Evolutionary conservation across 78 protist genomes (phyloP), one percentile per base, ranked within the genome.

Genomic region (Emiliania huxleyi): DNA sequence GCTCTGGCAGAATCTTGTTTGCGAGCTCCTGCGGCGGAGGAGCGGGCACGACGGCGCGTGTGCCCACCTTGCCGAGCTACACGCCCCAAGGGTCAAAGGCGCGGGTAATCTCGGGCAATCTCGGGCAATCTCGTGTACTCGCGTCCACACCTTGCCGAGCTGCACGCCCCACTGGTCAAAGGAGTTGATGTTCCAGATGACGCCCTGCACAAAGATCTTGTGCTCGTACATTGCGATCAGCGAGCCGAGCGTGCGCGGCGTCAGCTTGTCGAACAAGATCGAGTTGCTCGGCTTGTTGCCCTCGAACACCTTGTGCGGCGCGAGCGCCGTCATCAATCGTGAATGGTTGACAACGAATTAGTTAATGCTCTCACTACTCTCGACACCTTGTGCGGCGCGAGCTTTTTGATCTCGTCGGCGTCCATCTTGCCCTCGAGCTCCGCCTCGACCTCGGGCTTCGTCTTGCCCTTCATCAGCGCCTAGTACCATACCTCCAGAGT

Each of bases 131-230:
- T n/a, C n/a, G n/a, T n/a, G n/a, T n/a, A n/a, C n/a, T n/a, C n/a
- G n/a, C n/a, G n/a, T n/a, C n/a, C n/a, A n/a, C n/a, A n/a, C n/a
- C 97, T 98, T 98, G 94, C 99, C 99, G 26, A 98, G 96, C 95
- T 98, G 99, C 15, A 98, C 99, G 90, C 99, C 99, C 98, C 98
- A 98, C 96, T 98, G 99, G 91, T 98, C 99, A 90, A 96, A 98
- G 44, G 96, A 87, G 97, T 98, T 98, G 93, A 98, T 95, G 95
- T 95, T 96, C 99, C 99, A 98, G 55, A 98, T 49, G 94, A 95
- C 77, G 87, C 99, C 99, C 95, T 98, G 98, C 11, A 90, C 95
- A 91, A 96, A 97, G 84, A 97, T 96, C 96, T 97, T 97, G 92
- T 93, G 95, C 96, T 98, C 99, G 95, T 97, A 98, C 92, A 96